Evolutionary conservation across 345 rosid species (phyloP), one percentile per base, ranked within the genome.

Genomic region (Boechera divaricarpa): DNA sequence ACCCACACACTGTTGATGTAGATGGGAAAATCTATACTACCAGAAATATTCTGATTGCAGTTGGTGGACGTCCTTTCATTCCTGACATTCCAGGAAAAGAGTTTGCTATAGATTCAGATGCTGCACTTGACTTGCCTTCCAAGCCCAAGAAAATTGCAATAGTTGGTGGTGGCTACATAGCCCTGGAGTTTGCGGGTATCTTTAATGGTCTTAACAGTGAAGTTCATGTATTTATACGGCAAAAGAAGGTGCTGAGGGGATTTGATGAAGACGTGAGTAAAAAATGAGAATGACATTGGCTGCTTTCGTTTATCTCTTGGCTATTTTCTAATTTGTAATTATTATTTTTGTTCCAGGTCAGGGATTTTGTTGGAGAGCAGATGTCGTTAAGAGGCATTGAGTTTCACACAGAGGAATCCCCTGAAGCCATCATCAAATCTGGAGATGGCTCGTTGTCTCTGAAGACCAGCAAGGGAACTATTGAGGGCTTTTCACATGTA

Each of bases 101-200:
- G 75, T 84, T 83, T 70, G 95, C 86, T 0, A 90, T 94, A 38
- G 98, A 92, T 82, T 94, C 97, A n/a, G 98, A 92, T 84, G 91
- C 85, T 10, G 98, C 98, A 4, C 98, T 92, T 75, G 98, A 94
- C 87, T 82, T 94, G 86, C 93, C 97, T 31, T 79, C 93, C 7
- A 89, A 88, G 79, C 98, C 97, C 0, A 79, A 82, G 80, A 94
- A 85, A 80, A 83, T 92, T 52, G 97, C 98, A 1, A 90, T 92
- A 4, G 84, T 90, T 72, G 98, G 98, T 63, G 97, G 98, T 70
- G 98, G 98, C 13, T 90, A 94, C 80, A 94, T 90, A 47, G 96
- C 94, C 11, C 52, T 89, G 77, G 97, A 94, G 84, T 92, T 94
- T 77, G 97, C 95, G 12, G 97, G 97, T 45, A 92, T 94, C 76